Evolutionary conservation across 192 early-diverging fungal species (phyloP), one percentile per base, ranked within the genome.

Genomic region (Coemansia sp.): DNA sequence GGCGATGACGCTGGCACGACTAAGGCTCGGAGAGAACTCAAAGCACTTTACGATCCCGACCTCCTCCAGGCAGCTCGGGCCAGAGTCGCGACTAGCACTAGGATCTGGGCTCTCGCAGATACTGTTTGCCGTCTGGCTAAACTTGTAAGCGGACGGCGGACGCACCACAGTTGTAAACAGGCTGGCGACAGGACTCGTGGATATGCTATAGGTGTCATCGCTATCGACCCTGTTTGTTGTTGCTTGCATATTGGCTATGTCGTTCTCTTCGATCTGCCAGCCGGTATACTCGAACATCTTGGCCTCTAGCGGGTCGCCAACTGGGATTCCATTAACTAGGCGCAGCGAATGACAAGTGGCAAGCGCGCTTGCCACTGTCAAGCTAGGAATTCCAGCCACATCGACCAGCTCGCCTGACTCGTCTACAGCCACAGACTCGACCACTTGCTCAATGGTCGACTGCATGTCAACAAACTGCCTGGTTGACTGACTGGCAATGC

Each of bases 221-320:
- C 17, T 17, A 36, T n/a, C 7, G 17, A 3, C 56, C 7, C 17
- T n/a, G 17, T 35, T 34, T 3, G 2, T 6, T 2, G 0, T 2
- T 3, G 34, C 11, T 59, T 16, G 56, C 7, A 17, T 36, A 19
- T 19, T 19, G 29, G 34, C 56, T 7, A 35, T 41, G 29, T 86
- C 90, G 63, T 85, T 86, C 76, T 99, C 95, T 54, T 97, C 94
- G 17, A 98, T 82, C 41, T 89, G 79, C 97, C 96, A 99, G 8
- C 87, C 86, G 0, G 93, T 93, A 66, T 95, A 98, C 46, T 95
- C 91, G 81, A 99, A 93, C 97, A 99, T 98, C 66, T 94, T 95
- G 16, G 93, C 62, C 74, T 99, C 98, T 27, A 99, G 80, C 10
- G 97, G 97, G 79, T 98, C 97, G 7, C 98, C 98, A 46, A 98